Conservation (phyloP, 2,329 filamentous ascomycete genomes). For the Colletotrichum tropicale region DNA sequence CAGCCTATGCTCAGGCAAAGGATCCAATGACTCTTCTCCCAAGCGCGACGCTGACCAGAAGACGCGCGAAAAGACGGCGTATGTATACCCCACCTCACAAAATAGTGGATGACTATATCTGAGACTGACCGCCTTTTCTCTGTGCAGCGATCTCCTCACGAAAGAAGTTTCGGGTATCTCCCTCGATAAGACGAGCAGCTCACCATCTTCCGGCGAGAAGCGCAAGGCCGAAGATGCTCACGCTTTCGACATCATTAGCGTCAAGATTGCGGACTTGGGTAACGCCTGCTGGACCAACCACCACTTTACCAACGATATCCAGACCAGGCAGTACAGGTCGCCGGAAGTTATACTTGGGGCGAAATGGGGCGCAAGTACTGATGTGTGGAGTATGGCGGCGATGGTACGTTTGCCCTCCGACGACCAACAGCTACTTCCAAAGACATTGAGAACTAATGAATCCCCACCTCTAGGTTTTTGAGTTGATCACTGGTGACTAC, state of each 20-base stretch:
- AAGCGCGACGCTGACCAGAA: slow-evolving; percentile 71
- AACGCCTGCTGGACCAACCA: slow-evolving; percentile 99
- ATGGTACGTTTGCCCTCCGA: slow-evolving; percentile 73
- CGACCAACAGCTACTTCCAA: background rate
- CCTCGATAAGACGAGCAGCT: slow-evolving; percentile 72
- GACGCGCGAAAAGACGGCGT: slow-evolving; percentile 93
- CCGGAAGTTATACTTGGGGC: slow-evolving; percentile 95
- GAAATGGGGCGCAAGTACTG: slow-evolving; percentile 99
- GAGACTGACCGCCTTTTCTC: slow-evolving; percentile 4
- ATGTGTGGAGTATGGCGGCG: slow-evolving; percentile 99
- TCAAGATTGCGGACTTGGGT: slow-evolving; percentile 97
- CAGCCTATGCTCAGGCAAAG: slow-evolving; percentile 27
- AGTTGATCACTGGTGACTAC: slow-evolving; percentile 97
- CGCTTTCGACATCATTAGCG: slow-evolving; percentile 80
- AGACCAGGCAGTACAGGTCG: slow-evolving; percentile 95
- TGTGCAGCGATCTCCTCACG: slow-evolving; percentile 80
- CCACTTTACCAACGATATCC: slow-evolving; percentile 99
- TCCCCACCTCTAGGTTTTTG: slow-evolving; percentile 73
- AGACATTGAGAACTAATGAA: background rate
- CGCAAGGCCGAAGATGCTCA: slow-evolving; percentile 62
- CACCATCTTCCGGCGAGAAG: slow-evolving; percentile 65
- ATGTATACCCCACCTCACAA: slow-evolving; percentile 44
- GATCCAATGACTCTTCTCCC: slow-evolving; percentile 48
- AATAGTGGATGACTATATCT: background rate
- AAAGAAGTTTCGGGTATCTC: slow-evolving; percentile 95